These are phyloP conservation scores for Actinomucor elegans DNA, from an alignment of 371 early-diverging fungal species.

Conservation along the genomic window DNA sequence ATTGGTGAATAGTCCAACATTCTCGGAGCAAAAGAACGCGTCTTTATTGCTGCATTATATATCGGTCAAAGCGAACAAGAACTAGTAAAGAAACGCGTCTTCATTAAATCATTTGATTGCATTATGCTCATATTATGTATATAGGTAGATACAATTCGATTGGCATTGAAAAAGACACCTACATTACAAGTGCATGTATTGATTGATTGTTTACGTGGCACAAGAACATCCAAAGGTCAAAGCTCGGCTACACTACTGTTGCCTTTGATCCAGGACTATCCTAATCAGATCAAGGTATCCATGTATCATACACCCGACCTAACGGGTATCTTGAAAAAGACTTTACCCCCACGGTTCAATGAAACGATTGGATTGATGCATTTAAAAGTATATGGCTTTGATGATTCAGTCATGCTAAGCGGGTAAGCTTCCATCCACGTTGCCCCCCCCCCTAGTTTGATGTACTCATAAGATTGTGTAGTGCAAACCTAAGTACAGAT, in stretches of 20 bases:
- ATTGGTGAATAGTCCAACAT: conserved; percentile 51
- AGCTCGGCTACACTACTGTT: conserved; percentile 72
- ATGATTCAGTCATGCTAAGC: conserved; percentile 83
- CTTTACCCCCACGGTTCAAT: conserved; percentile 85
- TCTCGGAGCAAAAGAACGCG: conserved; percentile 65
- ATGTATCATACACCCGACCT: conserved; percentile 89
- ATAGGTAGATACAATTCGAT: conserved; percentile 60
- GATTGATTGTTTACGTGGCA: conserved; percentile 87
- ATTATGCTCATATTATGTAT: background rate
- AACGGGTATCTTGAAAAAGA: conserved; percentile 64
- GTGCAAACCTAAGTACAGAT: conserved; percentile 93
- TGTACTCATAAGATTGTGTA: too few relatives aligned
- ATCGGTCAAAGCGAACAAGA: conserved; percentile 83
- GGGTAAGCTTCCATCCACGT: too few relatives aligned
- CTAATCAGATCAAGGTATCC: conserved; percentile 63
- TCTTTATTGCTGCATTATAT: conserved; percentile 87
- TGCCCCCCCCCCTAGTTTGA: too few relatives aligned
- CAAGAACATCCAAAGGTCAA: conserved; percentile 60
- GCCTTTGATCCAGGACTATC: conserved; percentile 69
- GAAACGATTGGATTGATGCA: conserved; percentile 94
- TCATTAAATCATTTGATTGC: background rate
- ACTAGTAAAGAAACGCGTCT: conserved; percentile 58
- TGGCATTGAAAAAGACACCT: conserved; percentile 54
- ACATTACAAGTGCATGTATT: conserved; percentile 69
- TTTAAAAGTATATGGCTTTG: conserved; percentile 90